Conservation (phyloP, 352 stramenopile species). For the Phytophthora pinifolia region DNA sequence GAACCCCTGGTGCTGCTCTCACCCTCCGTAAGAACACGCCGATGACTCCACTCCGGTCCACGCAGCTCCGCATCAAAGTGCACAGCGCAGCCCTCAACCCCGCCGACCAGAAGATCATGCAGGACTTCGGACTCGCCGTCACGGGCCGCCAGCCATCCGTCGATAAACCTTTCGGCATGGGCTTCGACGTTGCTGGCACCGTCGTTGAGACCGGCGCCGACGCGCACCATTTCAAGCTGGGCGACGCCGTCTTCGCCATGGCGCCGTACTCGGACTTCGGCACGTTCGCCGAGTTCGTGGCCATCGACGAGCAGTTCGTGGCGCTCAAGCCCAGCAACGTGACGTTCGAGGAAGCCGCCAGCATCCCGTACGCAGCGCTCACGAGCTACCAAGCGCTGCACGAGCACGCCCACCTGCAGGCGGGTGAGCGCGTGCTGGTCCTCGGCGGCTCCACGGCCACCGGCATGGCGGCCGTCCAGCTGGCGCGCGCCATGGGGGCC, state of each 20-base stretch:
- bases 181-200: conserved; percentile 58
- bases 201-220: conserved; percentile 45
- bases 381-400: conserved; percentile 53
- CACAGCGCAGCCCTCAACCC: conserved; percentile 63
- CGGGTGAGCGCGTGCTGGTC: conserved; percentile 37
- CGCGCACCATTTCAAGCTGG: conserved; percentile 46
- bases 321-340: conserved; percentile 46
- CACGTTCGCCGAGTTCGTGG: conserved; percentile 46
- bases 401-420: conserved; percentile 26
- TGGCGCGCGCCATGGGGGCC: conserved; percentile 55
- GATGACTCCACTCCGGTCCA: conserved; percentile 16
- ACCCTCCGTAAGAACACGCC: conserved; percentile 17
- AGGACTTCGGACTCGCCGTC: conserved; percentile 25
- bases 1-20: conserved; percentile 14
- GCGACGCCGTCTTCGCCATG: conserved; percentile 61
- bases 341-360: conserved; percentile 46
- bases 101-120: conserved; percentile 63
- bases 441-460: conserved; percentile 57
- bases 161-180: conserved; percentile 35
- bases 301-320: conserved; percentile 33
- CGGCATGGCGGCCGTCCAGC: conserved; percentile 52
- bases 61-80: conserved; percentile 61
- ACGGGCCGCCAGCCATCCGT: conserved; percentile 21
- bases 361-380: conserved; percentile 42
- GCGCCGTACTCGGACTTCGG: conserved; percentile 29